These are phyloP conservation scores for Orbilia blumenaviensis DNA, from an alignment of 2,329 filamentous ascomycete species.

Conservation along the genomic window DNA sequence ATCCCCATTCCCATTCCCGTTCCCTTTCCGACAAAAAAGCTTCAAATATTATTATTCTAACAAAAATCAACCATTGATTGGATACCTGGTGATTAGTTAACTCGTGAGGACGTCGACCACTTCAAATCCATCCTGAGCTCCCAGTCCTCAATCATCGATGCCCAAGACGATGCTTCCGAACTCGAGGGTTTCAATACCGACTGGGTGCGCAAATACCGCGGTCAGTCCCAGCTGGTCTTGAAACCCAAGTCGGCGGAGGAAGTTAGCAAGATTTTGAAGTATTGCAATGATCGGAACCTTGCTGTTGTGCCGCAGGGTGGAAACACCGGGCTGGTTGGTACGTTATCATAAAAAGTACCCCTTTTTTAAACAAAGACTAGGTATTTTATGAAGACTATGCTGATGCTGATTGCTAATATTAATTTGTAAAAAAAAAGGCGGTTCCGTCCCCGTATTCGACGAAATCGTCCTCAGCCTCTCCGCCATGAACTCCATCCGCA, in stretches of 20 bases:
- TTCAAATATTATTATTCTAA: too few relatives aligned
- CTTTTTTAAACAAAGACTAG: too few relatives aligned
- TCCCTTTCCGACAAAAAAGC: too few relatives aligned
- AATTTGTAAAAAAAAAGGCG: conserved; percentile 61
- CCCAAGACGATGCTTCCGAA: conserved; percentile 72
- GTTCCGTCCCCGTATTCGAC: conserved; percentile 95
- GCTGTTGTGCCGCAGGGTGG: conserved; percentile 97
- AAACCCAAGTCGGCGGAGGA: conserved; percentile 86
- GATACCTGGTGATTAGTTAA: too few relatives aligned
- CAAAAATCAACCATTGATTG: too few relatives aligned
- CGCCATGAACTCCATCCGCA: conserved; percentile 89
- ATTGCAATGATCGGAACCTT: conserved; percentile 92
- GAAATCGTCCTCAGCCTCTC: conserved; percentile 93
- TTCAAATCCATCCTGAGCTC: conserved; percentile 84
- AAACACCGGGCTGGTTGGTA: conserved; percentile 91
- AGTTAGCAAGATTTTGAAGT: conserved; percentile 87
- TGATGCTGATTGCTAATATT: too few relatives aligned
- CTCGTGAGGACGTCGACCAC: conserved; percentile 78
- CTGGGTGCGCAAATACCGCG: conserved; percentile 99
- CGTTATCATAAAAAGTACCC: background rate
- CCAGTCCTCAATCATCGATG: conserved; percentile 83
- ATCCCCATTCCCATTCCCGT: background rate
- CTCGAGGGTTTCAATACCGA: conserved; percentile 91
- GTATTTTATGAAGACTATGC: background rate
- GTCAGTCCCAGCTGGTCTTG: conserved; percentile 84